Evolutionary conservation across 306 rosid genomes (phyloP).

Genomic region (Rosa multiflora): DNA sequence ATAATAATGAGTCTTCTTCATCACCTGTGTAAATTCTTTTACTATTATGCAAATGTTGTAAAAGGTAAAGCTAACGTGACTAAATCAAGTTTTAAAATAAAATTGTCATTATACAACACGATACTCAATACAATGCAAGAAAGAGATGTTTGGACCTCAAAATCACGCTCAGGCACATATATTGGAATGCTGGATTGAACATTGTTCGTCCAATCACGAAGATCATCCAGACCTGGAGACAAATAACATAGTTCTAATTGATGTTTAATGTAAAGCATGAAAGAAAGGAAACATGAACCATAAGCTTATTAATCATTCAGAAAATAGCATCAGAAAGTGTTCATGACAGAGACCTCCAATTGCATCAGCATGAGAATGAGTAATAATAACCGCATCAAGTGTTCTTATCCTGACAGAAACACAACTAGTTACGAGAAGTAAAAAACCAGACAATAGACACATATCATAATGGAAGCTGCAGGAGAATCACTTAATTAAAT

Average conservation of each 20-base stretch:
- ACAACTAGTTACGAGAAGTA: slow-evolving; percentile 45
- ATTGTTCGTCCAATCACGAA: slow-evolving; percentile 97
- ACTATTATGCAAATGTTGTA: not conserved
- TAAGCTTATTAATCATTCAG: slow-evolving; percentile 19
- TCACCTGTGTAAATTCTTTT: slow-evolving; percentile 72
- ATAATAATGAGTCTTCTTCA: slow-evolving; percentile 93
- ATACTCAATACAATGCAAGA: slow-evolving; percentile 21
- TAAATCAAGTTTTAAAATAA: not conserved
- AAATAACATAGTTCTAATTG: not conserved
- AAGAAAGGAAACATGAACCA: slow-evolving; percentile 16
- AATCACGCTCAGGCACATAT: slow-evolving; percentile 81
- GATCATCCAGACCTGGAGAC: slow-evolving; percentile 82
- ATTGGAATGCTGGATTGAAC: slow-evolving; percentile 87
- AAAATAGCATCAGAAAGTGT: slow-evolving; percentile 34
- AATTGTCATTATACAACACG: not conserved
- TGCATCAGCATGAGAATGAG: slow-evolving; percentile 99
- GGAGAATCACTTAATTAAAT: slow-evolving; percentile 9
- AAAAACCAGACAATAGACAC: slow-evolving; percentile 21
- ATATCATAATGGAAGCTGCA: slow-evolving; percentile 29
- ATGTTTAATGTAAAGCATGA: not conserved
- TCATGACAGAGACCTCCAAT: slow-evolving; percentile 82
- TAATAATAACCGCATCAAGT: slow-evolving; percentile 87
- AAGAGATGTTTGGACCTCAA: slow-evolving; percentile 62
- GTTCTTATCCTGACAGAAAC: slow-evolving; percentile 93
- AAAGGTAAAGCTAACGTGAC: not conserved